Evolutionary conservation across 2,329 filamentous ascomycete species (phyloP).

Genomic region (Pseudogymnoascus sp.): DNA sequence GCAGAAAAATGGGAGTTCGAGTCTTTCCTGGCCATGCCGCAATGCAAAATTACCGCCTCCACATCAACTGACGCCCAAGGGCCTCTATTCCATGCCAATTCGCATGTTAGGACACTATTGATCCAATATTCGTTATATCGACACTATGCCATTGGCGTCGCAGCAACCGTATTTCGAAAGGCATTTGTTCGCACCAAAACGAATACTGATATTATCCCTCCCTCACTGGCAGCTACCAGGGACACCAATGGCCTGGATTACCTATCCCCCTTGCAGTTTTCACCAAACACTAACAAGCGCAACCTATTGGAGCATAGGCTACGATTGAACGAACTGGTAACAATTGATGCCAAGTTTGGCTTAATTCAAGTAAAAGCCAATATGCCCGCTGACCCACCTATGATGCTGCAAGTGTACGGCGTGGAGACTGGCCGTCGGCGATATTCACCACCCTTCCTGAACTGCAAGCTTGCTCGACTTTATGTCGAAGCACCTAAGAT

Average conservation of each 20-base stretch:
- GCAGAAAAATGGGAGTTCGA: conserved; percentile 77
- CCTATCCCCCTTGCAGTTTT: conserved; percentile 22
- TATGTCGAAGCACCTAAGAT: conserved; percentile 84
- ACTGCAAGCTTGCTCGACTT: conserved; percentile 69
- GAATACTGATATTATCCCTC: conserved; percentile 29
- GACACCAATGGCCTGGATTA: conserved; percentile 12
- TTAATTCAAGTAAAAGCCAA: conserved; percentile 82
- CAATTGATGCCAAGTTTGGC: conserved; percentile 71
- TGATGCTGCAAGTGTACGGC: conserved; percentile 84
- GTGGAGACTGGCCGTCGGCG: conserved; percentile 77
- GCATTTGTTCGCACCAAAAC: conserved; percentile 52
- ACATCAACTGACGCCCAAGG: conserved; percentile 82
- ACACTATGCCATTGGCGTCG: conserved; percentile 83
- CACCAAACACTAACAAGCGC: conserved; percentile 16
- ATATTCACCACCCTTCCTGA: conserved; percentile 77
- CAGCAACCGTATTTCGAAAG: conserved; percentile 63
- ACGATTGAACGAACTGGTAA: conserved; percentile 55
- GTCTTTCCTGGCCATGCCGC: conserved; percentile 76
- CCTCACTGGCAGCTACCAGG: conserved; percentile 10
- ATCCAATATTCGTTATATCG: conserved; percentile 89
- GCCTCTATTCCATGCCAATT: conserved; percentile 79
- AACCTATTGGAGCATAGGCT: conserved; percentile 9
- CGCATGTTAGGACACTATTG: conserved; percentile 68
- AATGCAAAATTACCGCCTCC: conserved; percentile 78
- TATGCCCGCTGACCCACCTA: conserved; percentile 78